These are phyloP conservation scores for Stephanodiscus triporus DNA, from an alignment of 108 stramenopile species.

Conservation along the genomic window DNA sequence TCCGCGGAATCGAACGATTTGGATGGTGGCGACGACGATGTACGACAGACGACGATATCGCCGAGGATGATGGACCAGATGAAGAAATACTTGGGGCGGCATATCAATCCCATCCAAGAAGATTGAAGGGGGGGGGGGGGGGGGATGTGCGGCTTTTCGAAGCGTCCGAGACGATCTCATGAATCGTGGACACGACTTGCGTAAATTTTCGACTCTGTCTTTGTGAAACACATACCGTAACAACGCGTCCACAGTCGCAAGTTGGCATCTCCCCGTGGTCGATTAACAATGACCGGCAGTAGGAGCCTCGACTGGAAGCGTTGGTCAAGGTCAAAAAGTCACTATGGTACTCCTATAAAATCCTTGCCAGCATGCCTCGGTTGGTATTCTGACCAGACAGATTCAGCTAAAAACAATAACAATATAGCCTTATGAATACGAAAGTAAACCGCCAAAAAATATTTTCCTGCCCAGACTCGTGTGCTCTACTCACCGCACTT, in stretches of 20 bases:
- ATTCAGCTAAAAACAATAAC: not conserved
- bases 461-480: too few species aligned
- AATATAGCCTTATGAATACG: too few species aligned
- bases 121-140: not conserved
- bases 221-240: not conserved
- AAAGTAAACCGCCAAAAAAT: too few species aligned
- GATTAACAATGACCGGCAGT: not conserved
- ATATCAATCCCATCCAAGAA: constrained; percentile 17
- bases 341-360: not conserved
- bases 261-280: too few species aligned
- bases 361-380: not conserved
- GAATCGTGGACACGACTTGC: not conserved
- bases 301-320: too few species aligned
- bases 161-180: not conserved
- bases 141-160: not conserved
- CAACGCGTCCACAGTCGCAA: not conserved
- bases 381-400: not conserved
- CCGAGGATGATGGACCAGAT: constrained; percentile 45
- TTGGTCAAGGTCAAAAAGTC: too few species aligned
- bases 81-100: constrained; percentile 39
- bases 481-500: too few species aligned
- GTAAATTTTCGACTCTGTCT: not conserved
- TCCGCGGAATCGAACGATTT: constrained; percentile 44
- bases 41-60: constrained; percentile 10
- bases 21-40: constrained; percentile 18